Base-by-base conservation (phyloP, 192 early-diverging fungal species). In the Backusella luteola region DNA sequence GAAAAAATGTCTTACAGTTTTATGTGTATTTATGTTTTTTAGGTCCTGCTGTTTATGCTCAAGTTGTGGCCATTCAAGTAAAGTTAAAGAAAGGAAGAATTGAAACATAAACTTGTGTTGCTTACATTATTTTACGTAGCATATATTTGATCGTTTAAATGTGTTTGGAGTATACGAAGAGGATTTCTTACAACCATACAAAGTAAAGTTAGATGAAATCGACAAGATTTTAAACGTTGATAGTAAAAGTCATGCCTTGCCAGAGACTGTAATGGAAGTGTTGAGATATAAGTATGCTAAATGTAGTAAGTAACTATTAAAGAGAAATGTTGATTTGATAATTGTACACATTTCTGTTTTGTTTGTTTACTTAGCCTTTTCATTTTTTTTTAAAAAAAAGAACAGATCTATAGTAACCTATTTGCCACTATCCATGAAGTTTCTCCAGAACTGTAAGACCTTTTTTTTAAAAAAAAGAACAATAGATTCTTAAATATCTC, bases 161-260 rank as follows among this genome's bases (percentile, higher is more conserved):
- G 89, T 88, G 49, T 84, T 87, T 23, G 90, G 89, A 12, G 79
- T 89, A 35, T 91, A 90, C 73, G 88, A 86, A 29, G 79, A 87
- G 56, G 76, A 76, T 46, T 84, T 73, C 69, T 79, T 94, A 44
- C 80, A 80, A 69, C 93, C 91, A 46, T 92, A 92, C 79, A 46
- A 85, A 66, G 81, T 83, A 29, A 87, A 90, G 41, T 73, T 94
- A 56, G 44, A 72, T 36, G 88, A 90, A 36, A 84, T 94, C 44
- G 84, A 87, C 36, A 81, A 85, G n/a, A 85, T 94, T 49, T 86
- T 92, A 21, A 84, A 88, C 26, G 67, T 77, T 32, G 87, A 89
- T 52, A 83, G 89, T 15, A 80, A 73, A 56, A 83, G 84, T 14
- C 34, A 71, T 15, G 70, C 76, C 2, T 68, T 86, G 68, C 79